Base-by-base conservation (phyloP, 2,329 filamentous ascomycete genomes). In the Talaromyces sp. region DNA sequence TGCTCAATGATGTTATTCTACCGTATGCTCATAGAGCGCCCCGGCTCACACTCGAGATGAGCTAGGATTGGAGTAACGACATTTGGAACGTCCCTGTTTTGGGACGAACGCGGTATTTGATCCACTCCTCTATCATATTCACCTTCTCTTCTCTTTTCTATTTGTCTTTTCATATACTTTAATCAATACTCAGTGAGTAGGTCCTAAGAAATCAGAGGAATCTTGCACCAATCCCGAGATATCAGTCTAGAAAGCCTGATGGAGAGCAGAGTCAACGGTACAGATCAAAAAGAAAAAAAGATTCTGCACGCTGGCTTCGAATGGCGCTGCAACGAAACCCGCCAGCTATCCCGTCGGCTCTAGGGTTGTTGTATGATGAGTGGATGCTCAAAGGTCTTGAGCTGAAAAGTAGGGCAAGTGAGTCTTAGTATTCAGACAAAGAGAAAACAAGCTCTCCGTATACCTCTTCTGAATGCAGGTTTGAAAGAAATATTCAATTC, bases 31-130 rank as follows among this genome's bases (percentile, higher is more conserved):
- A 78, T 68, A 73, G 70, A 50, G 75, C 74, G 2, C 77, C 75
- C 56, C 76, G 79, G 67, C 76, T 79, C 25, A 73, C 79, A 37
- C 66, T 79, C 6, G 72, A 72, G 58, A 71, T 67, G 65, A 71
- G 73, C 46, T 80, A 73, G 76, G 68, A 69, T 60, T 76, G 74
- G 67, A 68, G 68, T 42, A 69, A 70, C 11, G 77, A 79, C 68
- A 77, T 79, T 58, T 79, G 76, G 77, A 79, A 76, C 65, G 61
- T 79, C 58, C 72, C 73, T 63, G 68, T 75, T 62, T 63, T 79
- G 66, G 73, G 37, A 56, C 12, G 23, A 44, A 31, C 5, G n/a
- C n/a, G 37, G 37, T 39, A 39, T 9, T 16, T 6, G 6, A 28
- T 28, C 28, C 28, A 3, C 28, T 28, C 28, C 28, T 28, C 28